Evolutionary conservation across 2,329 filamentous ascomycete genomes (phyloP), one percentile per base, ranked within the genome.

Genomic region (Venturia oleaginea): DNA sequence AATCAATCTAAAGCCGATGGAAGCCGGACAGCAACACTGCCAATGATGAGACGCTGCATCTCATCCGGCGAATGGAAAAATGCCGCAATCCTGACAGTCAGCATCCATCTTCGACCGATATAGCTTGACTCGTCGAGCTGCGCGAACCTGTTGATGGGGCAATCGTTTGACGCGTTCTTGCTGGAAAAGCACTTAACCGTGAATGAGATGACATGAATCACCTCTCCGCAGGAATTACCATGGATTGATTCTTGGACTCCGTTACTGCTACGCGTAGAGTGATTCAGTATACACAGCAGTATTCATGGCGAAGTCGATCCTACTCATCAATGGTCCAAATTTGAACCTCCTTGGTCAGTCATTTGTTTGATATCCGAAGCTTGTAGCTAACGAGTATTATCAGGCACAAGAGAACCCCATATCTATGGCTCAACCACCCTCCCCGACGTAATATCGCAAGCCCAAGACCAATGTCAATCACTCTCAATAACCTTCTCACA

Each of bases 261-360:
- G 4, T 42, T 30, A 40, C 24, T 59, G n/a, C 30, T 59, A 10
- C n/a, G 4, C 22, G 7, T 11, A 46, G 24, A 48, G 24, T 63
- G 34, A 11, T 48, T 11, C 43, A 22, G 24, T 34, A 4, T 3
- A 34, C 24, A 30, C 2, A 54, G 19, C 51, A 57, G 27, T 5
- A 64, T 65, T 22, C 27, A 76, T 75, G 76, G 68, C 74, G 46
- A 76, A 75, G 68, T 75, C 71, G 55, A 85, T 91, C 71, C 85
- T 91, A 69, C 80, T 91, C 68, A 85, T 92, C 78, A 91, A 91
- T 75, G 89, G 89, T n/a, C 88, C 89, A 38, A 92, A 92, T 74
- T 86, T 92, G 70, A 92, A 92, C 76, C 86, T 92, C 61, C 83
- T 92, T 37, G 63, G 62, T 63, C 19, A 38, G 34, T 30, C 34